These are phyloP conservation scores for barley (Hordeum vulgare) DNA, from an alignment of 176 grass and related monocot species.

Conservation along the genomic window MorexV3_pseudomolecules_assembly NC_058524.1:479163444-479163943, in stretches of 20 bases:
- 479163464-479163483: background rate
- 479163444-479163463: background rate
- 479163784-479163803: background rate
- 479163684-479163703: background rate
- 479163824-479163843: background rate
- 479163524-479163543: background rate
- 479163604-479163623: background rate
- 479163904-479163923: constrained; percentile 2
- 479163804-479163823: background rate
- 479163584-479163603: background rate
- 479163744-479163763: background rate
- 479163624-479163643: background rate
- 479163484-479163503: background rate
- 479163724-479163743: background rate
- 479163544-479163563: background rate
- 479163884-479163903: background rate
- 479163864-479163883: background rate
- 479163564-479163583: background rate
- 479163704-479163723: background rate
- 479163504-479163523: background rate
- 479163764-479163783: background rate
- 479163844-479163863: background rate
- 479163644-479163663: background rate
- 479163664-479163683: background rate
- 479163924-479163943: background rate